Evolutionary conservation across 352 stramenopile genomes (phyloP).

Genomic region (Globisporangium lucens): DNA sequence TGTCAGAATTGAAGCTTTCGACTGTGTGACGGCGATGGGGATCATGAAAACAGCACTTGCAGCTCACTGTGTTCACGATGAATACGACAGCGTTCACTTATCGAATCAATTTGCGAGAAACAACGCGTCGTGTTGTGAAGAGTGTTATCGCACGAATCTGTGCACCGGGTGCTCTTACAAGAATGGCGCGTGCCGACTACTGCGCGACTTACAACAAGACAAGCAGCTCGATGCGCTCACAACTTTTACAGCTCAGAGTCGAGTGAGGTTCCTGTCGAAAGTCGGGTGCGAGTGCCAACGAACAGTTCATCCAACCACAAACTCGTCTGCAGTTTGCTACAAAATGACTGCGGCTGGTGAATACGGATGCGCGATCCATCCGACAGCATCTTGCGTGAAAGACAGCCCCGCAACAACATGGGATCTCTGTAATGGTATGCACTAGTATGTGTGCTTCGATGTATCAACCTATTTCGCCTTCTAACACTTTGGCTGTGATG

Average conservation of each 20-base stretch:
- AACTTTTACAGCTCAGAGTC: not conserved
- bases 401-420: conserved; percentile 15
- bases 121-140: conserved; percentile 16
- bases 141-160: conserved; percentile 9
- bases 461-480: not conserved
- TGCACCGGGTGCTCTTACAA: conserved; percentile 16
- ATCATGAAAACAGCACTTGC: not conserved
- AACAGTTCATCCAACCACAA: conserved; percentile 5
- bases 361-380: conserved; percentile 24
- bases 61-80: conserved; percentile 8
- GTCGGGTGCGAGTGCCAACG: conserved; percentile 30
- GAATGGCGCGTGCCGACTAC: conserved; percentile 12
- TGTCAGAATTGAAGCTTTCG: conserved; percentile 12
- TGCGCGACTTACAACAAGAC: conserved; percentile 17
- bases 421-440: conserved; percentile 40
- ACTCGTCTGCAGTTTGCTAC: conserved; percentile 22
- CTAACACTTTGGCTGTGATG: not conserved
- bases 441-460: not conserved
- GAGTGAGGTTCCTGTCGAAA: conserved; percentile 19
- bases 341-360: not conserved
- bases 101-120: not conserved
- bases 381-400: conserved; percentile 16
- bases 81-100: conserved; percentile 12
- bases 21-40: conserved; percentile 22
- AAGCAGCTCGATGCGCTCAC: not conserved